Conservation (phyloP, 78 protist genomes). For the Acrasis kona region DNA sequence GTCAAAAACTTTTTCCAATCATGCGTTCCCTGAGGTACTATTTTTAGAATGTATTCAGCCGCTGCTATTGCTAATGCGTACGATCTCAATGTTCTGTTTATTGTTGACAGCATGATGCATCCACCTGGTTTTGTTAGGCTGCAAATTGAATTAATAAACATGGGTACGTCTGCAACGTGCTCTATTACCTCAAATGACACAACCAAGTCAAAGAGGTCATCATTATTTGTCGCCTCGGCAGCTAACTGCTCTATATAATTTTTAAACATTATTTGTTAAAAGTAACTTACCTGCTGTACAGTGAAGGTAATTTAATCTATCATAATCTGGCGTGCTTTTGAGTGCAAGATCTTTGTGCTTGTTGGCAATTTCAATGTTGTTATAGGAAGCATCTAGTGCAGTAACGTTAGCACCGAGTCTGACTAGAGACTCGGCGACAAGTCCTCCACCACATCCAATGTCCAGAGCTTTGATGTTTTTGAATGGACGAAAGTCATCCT, state of each 20-base stretch:
- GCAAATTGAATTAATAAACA: conserved; percentile 13
- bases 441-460: conserved; percentile 60
- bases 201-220: conserved; percentile 21
- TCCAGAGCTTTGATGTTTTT: conserved; percentile 21
- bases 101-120: conserved; percentile 24
- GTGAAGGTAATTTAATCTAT: too few relatives aligned
- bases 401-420: conserved; percentile 31
- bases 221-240: conserved; percentile 10
- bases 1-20: conserved; percentile 24
- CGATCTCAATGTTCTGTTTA: conserved; percentile 35
- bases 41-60: conserved; percentile 26
- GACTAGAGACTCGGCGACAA: conserved; percentile 26
- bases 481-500: background rate
- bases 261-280: background rate
- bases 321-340: too few relatives aligned
- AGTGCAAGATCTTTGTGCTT: too few relatives aligned
- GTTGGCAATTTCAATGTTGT: conserved; percentile 7
- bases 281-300: too few relatives aligned
- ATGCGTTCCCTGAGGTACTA: conserved; percentile 29
- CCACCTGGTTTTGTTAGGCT: conserved; percentile 18
- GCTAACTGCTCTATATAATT: background rate
- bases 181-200: conserved; percentile 40
- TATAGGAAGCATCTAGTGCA: conserved; percentile 28
- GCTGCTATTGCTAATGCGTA: conserved; percentile 13
- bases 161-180: conserved; percentile 28